Base-by-base conservation (phyloP, 129 eudicot species). In the Smallanthus sonchifolius region DNA sequence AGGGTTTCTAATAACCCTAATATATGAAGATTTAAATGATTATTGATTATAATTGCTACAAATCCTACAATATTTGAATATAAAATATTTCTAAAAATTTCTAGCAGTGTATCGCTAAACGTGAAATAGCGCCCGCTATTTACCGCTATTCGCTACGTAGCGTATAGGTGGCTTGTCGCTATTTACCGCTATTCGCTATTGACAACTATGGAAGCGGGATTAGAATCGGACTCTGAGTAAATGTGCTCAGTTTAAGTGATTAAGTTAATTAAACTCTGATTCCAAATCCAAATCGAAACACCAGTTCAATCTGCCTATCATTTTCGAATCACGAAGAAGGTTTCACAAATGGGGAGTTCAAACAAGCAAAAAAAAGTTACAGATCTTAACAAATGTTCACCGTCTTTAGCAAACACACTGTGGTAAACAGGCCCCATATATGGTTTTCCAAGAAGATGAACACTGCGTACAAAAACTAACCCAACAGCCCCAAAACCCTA, bases 361-460 rank as follows among this genome's bases (percentile, higher is more conserved):
- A 63, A 74, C 38, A 47, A 47, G 39, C 45, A n/a, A 76, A 75
- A 64, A 17, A 11, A 74, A 39, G 67, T 76, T 30, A 54, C 67
- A 75, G 73, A 75, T 67, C 67, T 76, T 65, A 34, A 19, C 9
- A 30, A 73, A 42, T 32, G 56, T 72, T 57, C 43, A 89, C 96
- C 92, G 89, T 88, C 87, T 80, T 86, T 84, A 37, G 88, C 90
- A 69, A 76, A 87, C 35, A 67, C 15, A 64, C 88, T 83, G 2
- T 91, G 81, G 47, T 89, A 87, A 6, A 89, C 93, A 10, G 93
- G 96, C 9, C 96, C 91, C 68, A 80, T 70, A 37, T 89, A 77
- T 37, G 89, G 96, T 65, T 72, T 83, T 17, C 86, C 97, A 47
- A 55, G 14, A 19, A 52, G 59, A 19, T 52, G 59, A 52, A 52